phyloP scores from a whole-genome alignment of 495 filamentous ascomycete species.

The Collariella sp. region DNA sequence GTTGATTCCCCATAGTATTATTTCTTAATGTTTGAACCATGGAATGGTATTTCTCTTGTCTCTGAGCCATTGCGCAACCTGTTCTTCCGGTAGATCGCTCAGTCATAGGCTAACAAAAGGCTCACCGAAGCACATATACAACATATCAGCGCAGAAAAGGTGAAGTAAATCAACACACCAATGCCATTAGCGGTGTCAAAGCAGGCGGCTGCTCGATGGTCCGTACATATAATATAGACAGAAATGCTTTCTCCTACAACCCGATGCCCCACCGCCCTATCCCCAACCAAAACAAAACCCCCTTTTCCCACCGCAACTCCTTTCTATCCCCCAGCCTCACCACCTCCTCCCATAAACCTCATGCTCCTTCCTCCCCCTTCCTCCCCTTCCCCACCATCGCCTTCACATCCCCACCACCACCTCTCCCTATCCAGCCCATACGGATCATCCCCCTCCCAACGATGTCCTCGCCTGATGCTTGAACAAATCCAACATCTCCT shows the following conservation, averaged over 20 bases:
- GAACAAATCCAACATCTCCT: conserved; percentile 88
- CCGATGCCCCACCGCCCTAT: no score
- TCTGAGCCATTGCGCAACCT: neutral
- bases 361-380: conserved; percentile 23
- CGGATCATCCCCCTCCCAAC: neutral
- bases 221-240: no score
- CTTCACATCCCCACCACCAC: conserved; percentile 13
- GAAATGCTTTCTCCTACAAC: no score
- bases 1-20: no score
- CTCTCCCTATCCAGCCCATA: conserved; percentile 6
- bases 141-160: no score
- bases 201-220: no score
- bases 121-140: neutral
- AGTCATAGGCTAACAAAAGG: no score
- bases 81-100: no score
- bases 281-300: neutral
- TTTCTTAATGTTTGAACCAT: neutral
- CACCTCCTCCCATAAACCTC: conserved; percentile 34
- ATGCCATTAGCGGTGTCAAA: no score
- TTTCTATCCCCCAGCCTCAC: conserved; percentile 14
- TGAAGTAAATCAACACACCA: no score
- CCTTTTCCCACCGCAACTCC: neutral
- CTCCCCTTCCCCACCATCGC: neutral
- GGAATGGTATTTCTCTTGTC: neutral
- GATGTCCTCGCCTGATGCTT: conserved; percentile 52